Base-by-base conservation (phyloP, 1,284 basidiomycete genomes). In the Volvariella surrecta region DNA sequence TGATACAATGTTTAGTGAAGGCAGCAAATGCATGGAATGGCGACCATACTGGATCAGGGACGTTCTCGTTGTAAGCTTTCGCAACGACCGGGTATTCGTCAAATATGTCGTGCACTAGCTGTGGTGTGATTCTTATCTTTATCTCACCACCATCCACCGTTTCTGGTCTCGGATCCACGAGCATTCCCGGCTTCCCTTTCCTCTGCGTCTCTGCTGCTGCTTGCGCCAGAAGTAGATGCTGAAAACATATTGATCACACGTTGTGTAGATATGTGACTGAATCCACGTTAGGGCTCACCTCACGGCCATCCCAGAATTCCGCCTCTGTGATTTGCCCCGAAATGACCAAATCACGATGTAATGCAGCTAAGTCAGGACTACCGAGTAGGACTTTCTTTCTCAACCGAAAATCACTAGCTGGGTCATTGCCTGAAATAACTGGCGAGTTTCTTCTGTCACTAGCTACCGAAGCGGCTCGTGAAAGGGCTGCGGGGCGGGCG, bases 81-180 rank as follows among this genome's bases (percentile, higher is more conserved):
- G 85, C 82, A 4, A 99, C 90, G 24, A 97, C 85, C 1, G 96
- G 95, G 57, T 94, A 98, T 67, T 97, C 94, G 53, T 97, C 93
- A 55, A 99, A 99, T 39, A 99, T 92, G 57, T 98, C 94, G 52
- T 89, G 80, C 32, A 95, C 88, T 31, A 97, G 72, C 60, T 95
- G 91, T 4, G 90, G 89, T 1, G 93, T 95, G 47, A 99, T 84
- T 52, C 85, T 80, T 49, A 98, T 93, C 58, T 85, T 90, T 58
- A 92, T 79, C 58, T 91, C 83, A 31, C 88, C 88, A 43, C 75
- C 75, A 46, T 87, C 79, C 31, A 84, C 70, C 30, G 84, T 75
- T 61, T 91, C 82, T 45, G 87, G 88, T 32, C 90, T 82, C 22
- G 91, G 92, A 56, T 96, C 93, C 13, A 96, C 86, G 19, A 97